Evolutionary conservation across 768 basidiomycete species (phyloP), one percentile per base, ranked within the genome.

Genomic region (Hygrophoropsis aurantiaca): DNA sequence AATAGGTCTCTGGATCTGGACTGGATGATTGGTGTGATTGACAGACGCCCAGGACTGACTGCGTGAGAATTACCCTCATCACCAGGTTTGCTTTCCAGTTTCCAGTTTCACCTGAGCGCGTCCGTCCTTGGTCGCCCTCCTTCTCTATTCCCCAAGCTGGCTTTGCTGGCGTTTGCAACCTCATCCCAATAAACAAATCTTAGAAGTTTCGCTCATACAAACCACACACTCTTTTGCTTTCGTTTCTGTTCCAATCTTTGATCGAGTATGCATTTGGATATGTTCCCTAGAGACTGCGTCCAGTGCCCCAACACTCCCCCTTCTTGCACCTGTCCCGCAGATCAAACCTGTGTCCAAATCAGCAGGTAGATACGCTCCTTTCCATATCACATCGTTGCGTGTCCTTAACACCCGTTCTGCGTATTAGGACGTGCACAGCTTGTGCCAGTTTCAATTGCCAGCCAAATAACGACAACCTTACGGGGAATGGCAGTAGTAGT

Each of bases 341-440:
- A 72, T 60, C 67, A 89, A 66, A 69, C 69, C 15, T 90, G 88
- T 61, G 58, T 83, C 48, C 72, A 75, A 51, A 82, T 80, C 49
- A 77, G 72, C 60, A 77, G 78, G 88, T 85, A 32, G 25, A 74
- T 70, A 2, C 36, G 19, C 30, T 15, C 38, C 7, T 24, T 23
- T 50, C 44, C 36, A 34, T 27, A 11, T 21, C 41, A 27, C 20
- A 21, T n/a, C 18, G 40, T 36, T n/a, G 47, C 19, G 20, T 35
- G 13, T 35, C 24, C 25, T 16, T 32, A 40, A 40, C 30, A 42
- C 46, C 51, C 51, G 38, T 25, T 43, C 23, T 24, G 2, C 37
- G 37, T 18, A 52, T 27, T 58, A 90, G 87, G 70, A 73, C 72
- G 42, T 90, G 88, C 57, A 56, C 61, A 34, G 65, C 67, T 1